Evolutionary conservation across 306 rosid genomes (phyloP), one percentile per base, ranked within the genome.

Genomic region (Cicer cuneatum): DNA sequence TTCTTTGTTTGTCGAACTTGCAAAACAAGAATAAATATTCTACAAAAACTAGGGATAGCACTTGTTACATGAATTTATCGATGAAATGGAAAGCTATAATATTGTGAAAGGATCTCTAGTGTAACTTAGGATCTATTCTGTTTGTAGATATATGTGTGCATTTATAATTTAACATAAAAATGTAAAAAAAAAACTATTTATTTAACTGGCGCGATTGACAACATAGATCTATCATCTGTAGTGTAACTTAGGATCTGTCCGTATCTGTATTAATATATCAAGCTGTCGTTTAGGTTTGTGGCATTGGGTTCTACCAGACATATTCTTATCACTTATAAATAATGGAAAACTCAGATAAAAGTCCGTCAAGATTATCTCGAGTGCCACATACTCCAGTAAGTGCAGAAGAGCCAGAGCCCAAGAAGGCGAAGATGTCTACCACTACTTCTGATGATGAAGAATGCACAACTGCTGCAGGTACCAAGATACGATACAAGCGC

Each of bases 401-500:
- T 42, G 75, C 63, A 5, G 85, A 82, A 29, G 88, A 87, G 82
- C 96, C 92, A 5, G 86, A 87, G 4, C 37, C 77, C 6, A 89
- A 89, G 73, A 89, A 86, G 87, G 87, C 77, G 73, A 93, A 89
- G 85, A 93, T 93, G 94, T 89, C 93, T 71, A 85, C 92, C 81
- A 93, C 97, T 35, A 84, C 96, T 74, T 82, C 89, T 43, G 93
- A 86, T 71, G 93, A 89, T 69, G 97, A 93, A 78, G 82, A 74
- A 65, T 53, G 85, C 49, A 43, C 63, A 40, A 10, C 63, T 75
- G 59, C 77, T 70, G 37, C 72, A 7, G 75, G 69, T 2, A 35
- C 84, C 49, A 86, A 83, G 87, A 83, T 70, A 64, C 77, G 90
- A 42, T 86, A 87, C 88, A 93, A 91, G 88, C 97, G 94, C 38